Evolutionary conservation across 495 filamentous ascomycete species (phyloP), one percentile per base, ranked within the genome.

Genomic region (Wilcoxina mikolae): DNA sequence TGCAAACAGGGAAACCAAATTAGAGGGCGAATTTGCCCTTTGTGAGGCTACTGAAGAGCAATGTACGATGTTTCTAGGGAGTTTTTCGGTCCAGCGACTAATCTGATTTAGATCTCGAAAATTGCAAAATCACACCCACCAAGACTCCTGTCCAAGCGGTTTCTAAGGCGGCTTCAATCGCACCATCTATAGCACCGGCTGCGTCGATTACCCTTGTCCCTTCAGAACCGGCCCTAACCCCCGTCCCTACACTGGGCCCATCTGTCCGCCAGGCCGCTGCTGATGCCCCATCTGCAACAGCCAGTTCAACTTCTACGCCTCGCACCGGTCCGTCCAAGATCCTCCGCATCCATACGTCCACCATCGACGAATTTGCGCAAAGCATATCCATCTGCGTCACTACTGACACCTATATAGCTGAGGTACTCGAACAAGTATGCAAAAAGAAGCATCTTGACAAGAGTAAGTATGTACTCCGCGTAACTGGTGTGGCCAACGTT

Each of bases 21-120:
- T 86, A 1, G 95, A 85, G 67, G 93, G 95, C 60, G 88, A 95
- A 56, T 96, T 98, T 68, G 91, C 84, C 9, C 72, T 98, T 2
- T 85, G 89, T 2, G 78, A 85, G 64, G 91, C 93, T 1, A 82
- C 82, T 0, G 74, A 83, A 43, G 73, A 75, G 4, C 83, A 89
- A 55, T 87, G 51, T 54, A 45, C 22, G 51, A 3, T 24, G n/a
- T 18, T 27, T 22, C 47, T n/a, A n/a, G n/a, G n/a, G n/a, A n/a
- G n/a, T n/a, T n/a, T n/a, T n/a, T n/a, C n/a, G n/a, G n/a, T n/a
- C 3, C 26, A n/a, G 27, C 11, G n/a, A n/a, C 47, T 51, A 31
- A 51, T 28, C 3, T 1, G 9, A n/a, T 20, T 42, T 23, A 54
- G 51, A 44, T 35, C 2, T 33, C 9, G 35, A 54, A 54, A 43